Conservation (phyloP, 257 asterid genomes). For the Solanum chaucha region DNA sequence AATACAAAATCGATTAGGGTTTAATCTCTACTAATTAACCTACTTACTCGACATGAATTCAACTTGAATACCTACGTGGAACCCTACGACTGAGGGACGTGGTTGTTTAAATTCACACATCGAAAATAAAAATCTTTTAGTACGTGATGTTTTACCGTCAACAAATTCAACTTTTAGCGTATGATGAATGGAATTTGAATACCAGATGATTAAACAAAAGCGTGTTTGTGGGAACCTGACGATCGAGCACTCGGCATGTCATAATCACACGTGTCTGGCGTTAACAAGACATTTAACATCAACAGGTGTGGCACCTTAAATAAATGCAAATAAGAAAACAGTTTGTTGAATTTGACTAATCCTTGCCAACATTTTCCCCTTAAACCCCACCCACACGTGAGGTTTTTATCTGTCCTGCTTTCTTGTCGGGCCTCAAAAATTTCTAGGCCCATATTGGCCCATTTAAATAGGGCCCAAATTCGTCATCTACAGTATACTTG, state of each 20-base stretch:
- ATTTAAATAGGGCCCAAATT: slow-evolving; percentile 4
- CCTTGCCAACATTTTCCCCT: neutral
- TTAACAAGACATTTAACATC: slow-evolving; percentile 10
- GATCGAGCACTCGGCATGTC: neutral
- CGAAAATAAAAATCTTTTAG: neutral
- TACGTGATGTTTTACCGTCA: neutral
- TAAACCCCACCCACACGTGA: slow-evolving; percentile 43
- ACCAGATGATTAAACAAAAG: neutral
- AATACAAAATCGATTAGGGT: neutral
- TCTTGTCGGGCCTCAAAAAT: slow-evolving; percentile 24
- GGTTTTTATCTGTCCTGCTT: slow-evolving; percentile 18
- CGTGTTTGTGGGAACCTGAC: neutral
- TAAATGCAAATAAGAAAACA: slow-evolving; percentile 1
- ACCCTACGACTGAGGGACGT: neutral
- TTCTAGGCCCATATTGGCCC: slow-evolving; percentile 14
- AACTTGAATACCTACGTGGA: neutral
- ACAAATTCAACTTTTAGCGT: neutral
- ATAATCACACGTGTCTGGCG: slow-evolving; percentile 28
- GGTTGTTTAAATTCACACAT: neutral
- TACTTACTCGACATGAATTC: neutral
- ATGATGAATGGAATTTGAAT: neutral
- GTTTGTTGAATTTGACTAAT: slow-evolving; percentile 29
- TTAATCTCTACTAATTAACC: too few relatives aligned
- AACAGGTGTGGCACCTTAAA: slow-evolving; percentile 10
- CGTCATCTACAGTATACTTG: slow-evolving; percentile 1